Percentiles rank a stretch among this genome's conserved stretches.
Conservation (phyloP, 768 basidiomycete genomes). For the Dendrothele bispora region DNA sequence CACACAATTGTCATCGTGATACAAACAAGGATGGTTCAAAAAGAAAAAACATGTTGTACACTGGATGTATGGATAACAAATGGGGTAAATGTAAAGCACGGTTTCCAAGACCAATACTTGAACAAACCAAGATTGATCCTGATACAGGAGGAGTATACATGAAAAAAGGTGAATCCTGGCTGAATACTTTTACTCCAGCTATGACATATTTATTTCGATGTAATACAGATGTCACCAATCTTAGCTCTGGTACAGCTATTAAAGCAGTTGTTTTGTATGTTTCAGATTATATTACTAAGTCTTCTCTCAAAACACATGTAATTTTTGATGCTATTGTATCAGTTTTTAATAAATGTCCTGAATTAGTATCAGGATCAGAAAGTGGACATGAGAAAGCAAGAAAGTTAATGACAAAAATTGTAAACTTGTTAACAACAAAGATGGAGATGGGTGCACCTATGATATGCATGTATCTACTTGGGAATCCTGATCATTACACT, state of each 20-base stretch:
- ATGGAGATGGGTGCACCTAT: conserved; percentile 18
- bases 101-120: conserved; percentile 27
- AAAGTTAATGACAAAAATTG: conserved; percentile 23
- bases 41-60: conserved; percentile 10
- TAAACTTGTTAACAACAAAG: conserved; percentile 17
- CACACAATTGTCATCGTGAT: conserved; percentile 17
- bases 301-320: conserved; percentile 27
- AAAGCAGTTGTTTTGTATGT: conserved; percentile 32
- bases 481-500: conserved; percentile 6
- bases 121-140: conserved; percentile 23
- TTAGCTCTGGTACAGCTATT: conserved; percentile 35
- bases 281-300: conserved; percentile 38
- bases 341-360: conserved; percentile 21
- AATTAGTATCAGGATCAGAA: conserved; percentile 14
- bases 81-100: conserved; percentile 28
- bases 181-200: conserved; percentile 30
- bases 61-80: conserved; percentile 27
- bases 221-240: conserved; percentile 34
- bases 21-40: conserved; percentile 15
- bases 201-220: conserved; percentile 30
- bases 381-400: conserved; percentile 15
- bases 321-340: conserved; percentile 28
- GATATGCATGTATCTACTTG: conserved; percentile 2
- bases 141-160: conserved; percentile 24
- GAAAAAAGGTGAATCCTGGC: conserved; percentile 29